These are phyloP conservation scores for Stagonosporopsis cucurbitacearum DNA, from an alignment of 2,329 filamentous ascomycete species.

Conservation along the genomic window DNA sequence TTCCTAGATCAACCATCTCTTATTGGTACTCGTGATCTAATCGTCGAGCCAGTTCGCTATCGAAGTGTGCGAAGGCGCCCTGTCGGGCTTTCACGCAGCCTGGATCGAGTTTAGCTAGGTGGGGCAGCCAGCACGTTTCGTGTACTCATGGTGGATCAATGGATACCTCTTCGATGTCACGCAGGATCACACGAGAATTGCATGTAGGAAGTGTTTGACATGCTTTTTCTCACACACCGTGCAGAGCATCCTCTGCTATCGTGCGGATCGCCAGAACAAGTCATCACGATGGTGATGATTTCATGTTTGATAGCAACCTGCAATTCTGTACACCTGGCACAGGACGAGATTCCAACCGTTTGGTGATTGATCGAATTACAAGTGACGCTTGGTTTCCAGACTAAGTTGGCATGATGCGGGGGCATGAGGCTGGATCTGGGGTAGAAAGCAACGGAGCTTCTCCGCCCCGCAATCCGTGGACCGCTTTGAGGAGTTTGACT, in stretches of 20 bases:
- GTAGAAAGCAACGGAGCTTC: neutral
- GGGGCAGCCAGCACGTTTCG: constrained; percentile 1
- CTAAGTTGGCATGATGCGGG: constrained; percentile 6
- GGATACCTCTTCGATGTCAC: neutral
- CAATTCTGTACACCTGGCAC: neutral
- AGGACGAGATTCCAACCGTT: neutral
- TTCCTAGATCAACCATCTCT: neutral
- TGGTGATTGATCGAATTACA: neutral
- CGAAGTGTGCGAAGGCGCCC: neutral
- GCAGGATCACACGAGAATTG: neutral
- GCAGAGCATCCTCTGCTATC: neutral
- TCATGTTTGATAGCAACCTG: neutral
- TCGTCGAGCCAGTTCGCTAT: neutral
- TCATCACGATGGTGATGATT: neutral
- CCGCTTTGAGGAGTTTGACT: constrained; percentile 1
- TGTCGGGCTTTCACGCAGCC: neutral
- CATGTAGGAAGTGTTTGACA: neutral
- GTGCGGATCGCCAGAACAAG: neutral
- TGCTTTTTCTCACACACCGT: neutral
- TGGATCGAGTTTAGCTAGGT: constrained; percentile 1
- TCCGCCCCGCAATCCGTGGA: neutral
- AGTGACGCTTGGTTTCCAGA: neutral
- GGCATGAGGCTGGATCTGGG: neutral
- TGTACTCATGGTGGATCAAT: neutral
- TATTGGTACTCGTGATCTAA: constrained; percentile 1